phyloP scores from a whole-genome alignment of 225 moss, liverwort and hornwort species.

The Polytrichum commune region DNA sequence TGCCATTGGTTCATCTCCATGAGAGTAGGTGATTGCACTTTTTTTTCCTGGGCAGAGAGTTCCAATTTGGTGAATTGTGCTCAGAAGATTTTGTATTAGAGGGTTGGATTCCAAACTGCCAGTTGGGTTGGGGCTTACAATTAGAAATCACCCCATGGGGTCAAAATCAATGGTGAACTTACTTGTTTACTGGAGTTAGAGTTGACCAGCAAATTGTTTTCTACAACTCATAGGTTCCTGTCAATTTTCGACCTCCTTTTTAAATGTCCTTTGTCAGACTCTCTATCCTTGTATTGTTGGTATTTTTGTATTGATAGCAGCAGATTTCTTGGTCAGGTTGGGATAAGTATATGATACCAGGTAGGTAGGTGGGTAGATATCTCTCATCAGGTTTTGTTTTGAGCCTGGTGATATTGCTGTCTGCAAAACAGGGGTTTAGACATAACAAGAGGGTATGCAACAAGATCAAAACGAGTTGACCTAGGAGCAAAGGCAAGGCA shows the following conservation, averaged over 20 bases:
- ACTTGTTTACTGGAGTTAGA: too few species aligned
- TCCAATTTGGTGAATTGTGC: too few species aligned
- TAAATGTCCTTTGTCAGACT: background rate
- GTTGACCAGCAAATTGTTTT: too few species aligned
- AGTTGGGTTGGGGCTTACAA: too few species aligned
- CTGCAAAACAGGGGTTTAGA: conserved; percentile 31
- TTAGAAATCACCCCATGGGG: too few species aligned
- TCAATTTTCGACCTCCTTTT: background rate
- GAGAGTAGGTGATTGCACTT: background rate
- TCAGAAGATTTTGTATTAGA: too few species aligned
- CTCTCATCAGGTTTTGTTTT: background rate
- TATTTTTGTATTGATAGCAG: background rate
- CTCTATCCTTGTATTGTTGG: background rate
- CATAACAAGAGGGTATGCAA: conserved; percentile 42
- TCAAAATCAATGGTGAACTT: too few species aligned
- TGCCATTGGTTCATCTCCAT: background rate
- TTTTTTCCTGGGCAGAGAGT: background rate
- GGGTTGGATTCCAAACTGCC: too few species aligned
- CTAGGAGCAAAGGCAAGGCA: conserved; percentile 88
- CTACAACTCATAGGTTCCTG: too few species aligned
- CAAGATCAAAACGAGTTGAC: conserved; percentile 51
- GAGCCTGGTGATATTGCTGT: background rate
- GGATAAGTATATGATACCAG: too few species aligned
- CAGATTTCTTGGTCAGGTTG: background rate
- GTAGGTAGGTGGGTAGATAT: too few species aligned